phyloP scores from a whole-genome alignment of 257 asterid species.

The Przewalskia tangutica region DNA sequence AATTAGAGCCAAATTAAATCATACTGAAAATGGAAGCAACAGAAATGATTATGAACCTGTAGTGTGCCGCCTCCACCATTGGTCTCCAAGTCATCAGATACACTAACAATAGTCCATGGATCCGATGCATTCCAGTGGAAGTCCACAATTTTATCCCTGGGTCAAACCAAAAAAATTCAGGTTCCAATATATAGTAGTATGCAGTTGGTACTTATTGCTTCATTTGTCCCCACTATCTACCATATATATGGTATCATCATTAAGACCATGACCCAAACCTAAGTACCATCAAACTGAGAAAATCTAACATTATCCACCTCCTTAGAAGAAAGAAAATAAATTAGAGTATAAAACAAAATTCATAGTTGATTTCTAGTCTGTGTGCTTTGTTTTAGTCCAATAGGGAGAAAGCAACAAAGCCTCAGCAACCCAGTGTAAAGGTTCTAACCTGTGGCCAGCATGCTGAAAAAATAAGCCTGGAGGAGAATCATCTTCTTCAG shows the following conservation, averaged over 20 bases:
- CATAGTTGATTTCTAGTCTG: not conserved
- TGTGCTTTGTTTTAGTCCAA: not conserved
- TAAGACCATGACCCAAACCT: not conserved
- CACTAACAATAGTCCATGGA: slow-evolving; percentile 94
- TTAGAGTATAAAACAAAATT: not conserved
- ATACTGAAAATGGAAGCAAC: not conserved
- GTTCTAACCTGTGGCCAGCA: slow-evolving; percentile 91
- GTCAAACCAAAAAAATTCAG: not conserved
- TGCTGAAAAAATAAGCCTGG: slow-evolving; percentile 91
- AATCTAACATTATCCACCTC: not conserved
- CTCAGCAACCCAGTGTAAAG: slow-evolving; percentile 7
- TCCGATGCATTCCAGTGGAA: slow-evolving; percentile 89
- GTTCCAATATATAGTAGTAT: not conserved
- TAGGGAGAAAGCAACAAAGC: not conserved
- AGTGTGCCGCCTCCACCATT: slow-evolving; percentile 91
- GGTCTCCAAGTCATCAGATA: slow-evolving; percentile 79
- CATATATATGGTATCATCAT: not conserved
- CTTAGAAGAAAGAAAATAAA: not conserved
- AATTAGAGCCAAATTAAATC: not conserved
- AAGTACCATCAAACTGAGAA: not conserved
- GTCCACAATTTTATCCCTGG: slow-evolving; percentile 89
- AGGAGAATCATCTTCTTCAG: slow-evolving; percentile 47
- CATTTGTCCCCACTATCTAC: not conserved
- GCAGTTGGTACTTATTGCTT: not conserved
- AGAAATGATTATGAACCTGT: slow-evolving; percentile 39